A percentile compares a stretch with the other conserved stretches of the same genome.
These are phyloP conservation scores for Fusarium circinatum DNA, from an alignment of 2,329 filamentous ascomycete genomes.

Conservation along the genomic window DNA sequence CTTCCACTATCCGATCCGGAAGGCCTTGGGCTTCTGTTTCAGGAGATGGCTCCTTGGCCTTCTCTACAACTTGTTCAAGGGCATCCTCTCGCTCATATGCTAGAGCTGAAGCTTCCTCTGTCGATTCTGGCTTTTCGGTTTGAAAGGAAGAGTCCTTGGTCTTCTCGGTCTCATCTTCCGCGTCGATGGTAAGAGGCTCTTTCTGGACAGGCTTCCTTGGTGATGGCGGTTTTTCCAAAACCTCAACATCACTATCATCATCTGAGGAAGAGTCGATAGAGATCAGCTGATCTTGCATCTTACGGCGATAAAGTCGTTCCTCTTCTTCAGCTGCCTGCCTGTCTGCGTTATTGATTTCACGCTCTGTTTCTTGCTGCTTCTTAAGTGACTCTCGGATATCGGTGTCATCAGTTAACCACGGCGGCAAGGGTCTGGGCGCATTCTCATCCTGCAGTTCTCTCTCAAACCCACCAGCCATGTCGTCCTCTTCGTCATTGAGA, in stretches of 20 bases:
- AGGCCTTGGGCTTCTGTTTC: neutral
- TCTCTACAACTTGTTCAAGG: neutral
- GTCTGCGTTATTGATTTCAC: slow-evolving; percentile 72
- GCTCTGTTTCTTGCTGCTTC: slow-evolving; percentile 66
- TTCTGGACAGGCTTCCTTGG: slow-evolving; percentile 37
- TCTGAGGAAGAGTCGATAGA: slow-evolving; percentile 72
- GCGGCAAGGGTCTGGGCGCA: slow-evolving; percentile 72
- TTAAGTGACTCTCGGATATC: slow-evolving; percentile 74
- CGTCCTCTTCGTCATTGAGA: slow-evolving; percentile 51
- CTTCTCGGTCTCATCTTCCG: neutral
- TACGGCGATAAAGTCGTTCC: slow-evolving; percentile 56
- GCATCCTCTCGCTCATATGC: neutral
- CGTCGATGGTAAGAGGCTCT: neutral
- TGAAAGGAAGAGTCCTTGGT: neutral
- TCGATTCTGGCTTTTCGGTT: neutral
- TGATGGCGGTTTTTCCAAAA: slow-evolving; percentile 61
- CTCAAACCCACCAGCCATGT: slow-evolving; percentile 73
- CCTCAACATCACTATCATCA: slow-evolving; percentile 66
- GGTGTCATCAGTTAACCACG: slow-evolving; percentile 75
- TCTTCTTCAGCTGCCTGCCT: slow-evolving; percentile 66
- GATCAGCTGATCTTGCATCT: slow-evolving; percentile 63
- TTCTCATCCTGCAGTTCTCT: slow-evolving; percentile 56
- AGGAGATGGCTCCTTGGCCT: neutral
- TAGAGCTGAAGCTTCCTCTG: neutral
- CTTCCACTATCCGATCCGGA: neutral